Evolutionary conservation across 169 alveolate genomes (phyloP).

Genomic region (Plasmodium gonderi): DNA sequence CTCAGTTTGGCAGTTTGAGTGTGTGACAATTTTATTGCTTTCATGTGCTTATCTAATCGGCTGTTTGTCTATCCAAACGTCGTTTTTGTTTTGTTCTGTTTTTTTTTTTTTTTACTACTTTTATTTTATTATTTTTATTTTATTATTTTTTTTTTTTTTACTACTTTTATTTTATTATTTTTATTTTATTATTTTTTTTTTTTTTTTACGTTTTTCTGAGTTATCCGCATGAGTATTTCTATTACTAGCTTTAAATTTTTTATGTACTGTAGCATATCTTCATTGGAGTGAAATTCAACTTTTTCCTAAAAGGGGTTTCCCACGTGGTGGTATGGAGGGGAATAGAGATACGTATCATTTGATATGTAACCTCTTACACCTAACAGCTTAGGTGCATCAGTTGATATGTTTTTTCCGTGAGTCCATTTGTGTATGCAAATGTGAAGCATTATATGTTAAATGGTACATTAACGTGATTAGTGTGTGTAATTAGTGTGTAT

Average conservation of each 20-base stretch:
- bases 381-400: no score
- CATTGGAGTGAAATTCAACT: constrained; percentile 63
- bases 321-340: neutral
- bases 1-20: no score
- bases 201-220: constrained; percentile 71
- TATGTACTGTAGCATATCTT: constrained; percentile 67
- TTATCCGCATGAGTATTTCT: constrained; percentile 60
- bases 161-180: neutral
- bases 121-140: neutral
- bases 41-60: neutral
- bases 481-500: neutral
- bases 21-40: neutral
- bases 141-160: neutral
- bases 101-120: neutral
- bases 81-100: neutral
- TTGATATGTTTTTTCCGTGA: no score
- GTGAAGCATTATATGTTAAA: no score
- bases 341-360: no score
- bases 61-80: neutral
- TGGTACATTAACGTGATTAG: neutral
- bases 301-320: constrained; percentile 20
- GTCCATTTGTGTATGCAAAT: no score
- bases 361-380: no score
- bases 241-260: constrained; percentile 27
- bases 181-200: neutral